Percentiles rank a stretch among this genome's conserved stretches.
These are phyloP conservation scores for Trichosanthes truncata DNA, from an alignment of 306 rosid species.

Conservation along the genomic window DNA sequence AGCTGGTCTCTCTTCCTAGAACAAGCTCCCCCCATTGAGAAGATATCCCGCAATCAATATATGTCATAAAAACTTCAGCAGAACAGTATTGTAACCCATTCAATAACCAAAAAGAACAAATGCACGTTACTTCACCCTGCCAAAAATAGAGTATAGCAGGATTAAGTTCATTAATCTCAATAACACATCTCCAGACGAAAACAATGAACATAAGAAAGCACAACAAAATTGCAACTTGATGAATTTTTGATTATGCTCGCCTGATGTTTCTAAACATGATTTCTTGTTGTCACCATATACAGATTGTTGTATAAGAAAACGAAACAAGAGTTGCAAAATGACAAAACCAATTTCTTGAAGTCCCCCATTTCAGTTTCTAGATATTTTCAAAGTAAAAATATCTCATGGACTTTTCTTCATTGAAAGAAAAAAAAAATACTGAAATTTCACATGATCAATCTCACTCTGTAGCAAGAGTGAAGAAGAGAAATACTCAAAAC, in stretches of 20 bases:
- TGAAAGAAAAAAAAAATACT: not conserved
- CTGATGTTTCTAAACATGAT: slow-evolving; percentile 2
- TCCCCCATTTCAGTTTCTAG: not conserved
- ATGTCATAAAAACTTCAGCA: slow-evolving; percentile 28
- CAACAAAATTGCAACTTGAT: not conserved
- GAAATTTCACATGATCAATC: not conserved
- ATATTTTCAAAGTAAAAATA: not conserved
- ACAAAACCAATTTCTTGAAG: not conserved
- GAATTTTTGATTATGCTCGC: not conserved
- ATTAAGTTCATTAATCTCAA: slow-evolving; percentile 16
- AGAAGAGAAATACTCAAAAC: not conserved
- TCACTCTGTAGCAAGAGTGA: not conserved
- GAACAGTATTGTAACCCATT: slow-evolving; percentile 25
- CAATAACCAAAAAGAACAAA: slow-evolving; percentile 28
- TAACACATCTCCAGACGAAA: not conserved
- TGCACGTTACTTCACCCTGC: slow-evolving; percentile 32
- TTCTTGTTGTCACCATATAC: not conserved
- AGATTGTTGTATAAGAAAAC: not conserved
- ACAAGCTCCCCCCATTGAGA: slow-evolving; percentile 87
- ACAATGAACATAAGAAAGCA: slow-evolving; percentile 5
- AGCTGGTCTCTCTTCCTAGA: slow-evolving; percentile 69
- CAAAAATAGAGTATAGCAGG: slow-evolving; percentile 16
- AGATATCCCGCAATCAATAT: slow-evolving; percentile 29
- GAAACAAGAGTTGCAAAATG: not conserved
- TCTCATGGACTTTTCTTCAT: not conserved